Conservation (phyloP, 768 basidiomycete genomes). For the Trametes cinnabarina region DNA sequence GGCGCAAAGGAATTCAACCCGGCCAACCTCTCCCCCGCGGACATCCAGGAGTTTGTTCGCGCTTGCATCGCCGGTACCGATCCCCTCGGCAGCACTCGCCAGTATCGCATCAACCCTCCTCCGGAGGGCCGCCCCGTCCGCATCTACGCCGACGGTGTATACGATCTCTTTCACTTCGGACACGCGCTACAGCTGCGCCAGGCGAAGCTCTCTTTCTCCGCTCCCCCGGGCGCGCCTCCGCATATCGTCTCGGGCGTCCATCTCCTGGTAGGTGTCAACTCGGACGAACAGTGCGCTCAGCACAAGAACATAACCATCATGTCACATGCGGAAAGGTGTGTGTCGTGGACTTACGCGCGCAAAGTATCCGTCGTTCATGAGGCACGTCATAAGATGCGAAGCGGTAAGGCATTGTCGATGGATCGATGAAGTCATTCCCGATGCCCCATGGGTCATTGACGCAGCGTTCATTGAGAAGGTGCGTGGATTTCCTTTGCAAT, state of each 20-base stretch:
- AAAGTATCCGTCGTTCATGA: not conserved
- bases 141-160: constrained; percentile 96
- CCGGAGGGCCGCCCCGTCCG: constrained; percentile 78
- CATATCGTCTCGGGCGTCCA: constrained; percentile 60
- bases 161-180: constrained; percentile 98
- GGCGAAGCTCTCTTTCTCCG: constrained; percentile 83
- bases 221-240: constrained; percentile 9
- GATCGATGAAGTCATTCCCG: constrained; percentile 91
- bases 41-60: constrained; percentile 75
- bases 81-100: constrained; percentile 34
- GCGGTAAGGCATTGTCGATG: constrained; percentile 94
- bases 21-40: constrained; percentile 64
- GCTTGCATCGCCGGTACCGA: constrained; percentile 71
- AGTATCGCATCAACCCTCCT: constrained; percentile 85
- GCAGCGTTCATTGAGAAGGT: constrained; percentile 73
- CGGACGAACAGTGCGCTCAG: constrained; percentile 74
- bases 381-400: constrained; percentile 56
- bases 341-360: not conserved
- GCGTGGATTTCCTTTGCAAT: not conserved
- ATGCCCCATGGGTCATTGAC: constrained; percentile 89
- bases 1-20: constrained; percentile 51
- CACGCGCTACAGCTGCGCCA: constrained; percentile 95
- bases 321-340: constrained; percentile 80
- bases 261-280: constrained; percentile 90
- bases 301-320: constrained; percentile 87